A percentile compares a stretch with the other conserved stretches of the same genome.
Evolutionary conservation across 352 stramenopile genomes (phyloP).

Genomic region (Pythium vanterpoolii): DNA sequence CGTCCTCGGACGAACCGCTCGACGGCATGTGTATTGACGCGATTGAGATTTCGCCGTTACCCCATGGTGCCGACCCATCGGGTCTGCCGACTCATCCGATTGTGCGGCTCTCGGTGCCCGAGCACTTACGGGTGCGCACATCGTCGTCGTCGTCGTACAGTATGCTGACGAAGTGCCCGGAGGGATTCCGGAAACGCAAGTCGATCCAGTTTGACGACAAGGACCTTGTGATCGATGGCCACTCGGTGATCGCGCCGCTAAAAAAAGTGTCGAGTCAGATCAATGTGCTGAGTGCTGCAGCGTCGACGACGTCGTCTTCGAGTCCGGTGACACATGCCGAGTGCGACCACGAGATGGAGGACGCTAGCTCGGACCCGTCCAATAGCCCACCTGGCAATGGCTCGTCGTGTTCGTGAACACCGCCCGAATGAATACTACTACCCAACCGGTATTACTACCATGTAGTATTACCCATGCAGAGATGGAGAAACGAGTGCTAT

Average conservation of each 20-base stretch:
- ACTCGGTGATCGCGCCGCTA: slow-evolving; percentile 24
- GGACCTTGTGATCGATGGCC: slow-evolving; percentile 10
- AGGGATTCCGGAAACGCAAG: slow-evolving; percentile 77
- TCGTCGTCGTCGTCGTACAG: slow-evolving; percentile 59
- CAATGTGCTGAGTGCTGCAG: slow-evolving; percentile 37
- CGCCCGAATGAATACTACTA: no score
- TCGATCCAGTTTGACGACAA: slow-evolving; percentile 54
- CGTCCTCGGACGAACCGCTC: slow-evolving; percentile 17
- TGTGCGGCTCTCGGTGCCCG: slow-evolving; percentile 49
- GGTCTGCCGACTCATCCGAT: slow-evolving; percentile 18
- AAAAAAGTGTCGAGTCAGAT: slow-evolving; percentile 73
- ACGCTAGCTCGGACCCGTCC: slow-evolving; percentile 7
- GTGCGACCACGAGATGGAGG: slow-evolving; percentile 11
- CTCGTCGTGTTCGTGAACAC: slow-evolving; percentile 19
- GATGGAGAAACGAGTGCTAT: not conserved
- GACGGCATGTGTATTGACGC: slow-evolving; percentile 56
- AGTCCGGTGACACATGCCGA: slow-evolving; percentile 2
- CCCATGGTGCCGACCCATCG: slow-evolving; percentile 25
- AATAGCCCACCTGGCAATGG: slow-evolving; percentile 8
- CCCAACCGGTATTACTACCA: not conserved
- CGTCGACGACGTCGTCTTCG: not conserved
- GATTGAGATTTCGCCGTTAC: slow-evolving; percentile 51
- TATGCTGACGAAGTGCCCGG: slow-evolving; percentile 58
- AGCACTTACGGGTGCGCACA: slow-evolving; percentile 39
- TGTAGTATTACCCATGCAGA: not conserved